phyloP scores from a whole-genome alignment of 2,329 filamentous ascomycete species.

The Rachicladosporium sp. region DNA sequence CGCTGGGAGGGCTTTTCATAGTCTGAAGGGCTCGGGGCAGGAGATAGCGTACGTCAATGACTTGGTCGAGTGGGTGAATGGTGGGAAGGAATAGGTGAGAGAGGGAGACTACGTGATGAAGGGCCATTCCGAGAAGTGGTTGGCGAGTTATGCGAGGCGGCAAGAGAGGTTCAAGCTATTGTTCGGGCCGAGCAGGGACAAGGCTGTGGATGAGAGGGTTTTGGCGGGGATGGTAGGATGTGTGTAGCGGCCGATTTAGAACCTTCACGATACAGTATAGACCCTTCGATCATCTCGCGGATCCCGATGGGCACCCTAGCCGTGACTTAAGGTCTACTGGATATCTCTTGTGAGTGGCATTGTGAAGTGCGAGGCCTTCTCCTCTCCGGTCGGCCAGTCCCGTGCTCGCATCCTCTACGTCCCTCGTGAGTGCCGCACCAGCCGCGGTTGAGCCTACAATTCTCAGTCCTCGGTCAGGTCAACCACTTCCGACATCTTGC shows the following conservation, averaged over 20 bases:
- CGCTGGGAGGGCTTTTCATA: constrained; percentile 33
- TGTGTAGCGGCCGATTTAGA: not conserved
- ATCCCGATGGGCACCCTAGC: no score
- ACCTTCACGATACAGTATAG: no score
- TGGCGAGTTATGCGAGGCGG: constrained; percentile 22
- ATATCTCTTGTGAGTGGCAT: no score
- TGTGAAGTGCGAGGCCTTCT: no score
- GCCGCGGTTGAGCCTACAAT: no score
- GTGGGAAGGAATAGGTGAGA: constrained; percentile 14
- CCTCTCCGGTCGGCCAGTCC: no score
- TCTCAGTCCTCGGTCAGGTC: no score
- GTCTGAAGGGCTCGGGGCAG: constrained; percentile 24
- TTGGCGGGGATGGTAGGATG: constrained; percentile 1
- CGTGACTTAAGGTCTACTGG: no score
- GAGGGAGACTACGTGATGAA: constrained; percentile 10
- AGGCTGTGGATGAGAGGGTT: constrained; percentile 1
- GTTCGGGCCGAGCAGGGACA: constrained; percentile 6
- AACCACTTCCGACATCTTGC: no score
- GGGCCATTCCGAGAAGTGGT: constrained; percentile 27
- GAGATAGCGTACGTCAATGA: constrained; percentile 30
- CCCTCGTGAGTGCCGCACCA: no score
- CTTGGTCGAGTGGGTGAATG: constrained; percentile 28
- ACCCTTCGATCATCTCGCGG: no score
- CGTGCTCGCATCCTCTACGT: no score
- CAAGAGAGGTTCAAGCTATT: constrained; percentile 23